Evolutionary conservation across 768 basidiomycete genomes (phyloP).

Genomic region (Psilocybe cubensis): DNA sequence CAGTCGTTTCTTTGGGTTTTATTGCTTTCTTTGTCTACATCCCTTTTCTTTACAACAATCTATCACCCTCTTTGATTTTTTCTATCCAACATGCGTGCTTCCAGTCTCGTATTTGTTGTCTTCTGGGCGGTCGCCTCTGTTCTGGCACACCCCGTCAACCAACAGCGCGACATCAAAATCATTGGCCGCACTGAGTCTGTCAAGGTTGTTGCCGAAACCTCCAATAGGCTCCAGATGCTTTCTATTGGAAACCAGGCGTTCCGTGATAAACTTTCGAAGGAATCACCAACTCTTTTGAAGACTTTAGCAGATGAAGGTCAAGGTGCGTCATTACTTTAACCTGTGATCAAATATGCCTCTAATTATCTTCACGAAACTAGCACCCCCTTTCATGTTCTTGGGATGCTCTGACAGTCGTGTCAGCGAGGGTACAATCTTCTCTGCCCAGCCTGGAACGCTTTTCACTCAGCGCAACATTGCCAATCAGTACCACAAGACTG

Average conservation of each 20-base stretch:
- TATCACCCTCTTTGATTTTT: not conserved
- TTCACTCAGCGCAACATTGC: conserved; percentile 44
- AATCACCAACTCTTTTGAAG: conserved; percentile 31
- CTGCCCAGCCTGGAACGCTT: conserved; percentile 39
- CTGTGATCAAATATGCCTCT: not conserved
- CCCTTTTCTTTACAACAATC: conserved; percentile 1
- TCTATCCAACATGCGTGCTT: conserved; percentile 12
- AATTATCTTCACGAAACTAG: conserved; percentile 15
- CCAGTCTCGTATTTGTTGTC: conserved; percentile 7
- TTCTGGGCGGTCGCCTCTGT: conserved; percentile 4
- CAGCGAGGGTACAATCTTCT: conserved; percentile 40
- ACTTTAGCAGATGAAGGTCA: conserved; percentile 36
- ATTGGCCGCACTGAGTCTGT: conserved; percentile 11
- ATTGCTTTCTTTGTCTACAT: not conserved
- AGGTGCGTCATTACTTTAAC: conserved; percentile 20
- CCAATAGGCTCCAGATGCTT: conserved; percentile 26
- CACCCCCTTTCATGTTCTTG: conserved; percentile 38
- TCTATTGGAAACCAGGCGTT: conserved; percentile 36
- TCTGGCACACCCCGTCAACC: conserved; percentile 16
- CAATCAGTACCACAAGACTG: conserved; percentile 40
- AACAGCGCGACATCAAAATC: conserved; percentile 16
- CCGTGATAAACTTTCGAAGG: conserved; percentile 24
- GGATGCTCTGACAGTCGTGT: conserved; percentile 45
- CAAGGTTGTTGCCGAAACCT: conserved; percentile 1
- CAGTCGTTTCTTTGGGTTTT: conserved; percentile 7